Evolutionary conservation across 768 basidiomycete genomes (phyloP), one percentile per base, ranked within the genome.

Genomic region (Dacryopinax primogenitus): DNA sequence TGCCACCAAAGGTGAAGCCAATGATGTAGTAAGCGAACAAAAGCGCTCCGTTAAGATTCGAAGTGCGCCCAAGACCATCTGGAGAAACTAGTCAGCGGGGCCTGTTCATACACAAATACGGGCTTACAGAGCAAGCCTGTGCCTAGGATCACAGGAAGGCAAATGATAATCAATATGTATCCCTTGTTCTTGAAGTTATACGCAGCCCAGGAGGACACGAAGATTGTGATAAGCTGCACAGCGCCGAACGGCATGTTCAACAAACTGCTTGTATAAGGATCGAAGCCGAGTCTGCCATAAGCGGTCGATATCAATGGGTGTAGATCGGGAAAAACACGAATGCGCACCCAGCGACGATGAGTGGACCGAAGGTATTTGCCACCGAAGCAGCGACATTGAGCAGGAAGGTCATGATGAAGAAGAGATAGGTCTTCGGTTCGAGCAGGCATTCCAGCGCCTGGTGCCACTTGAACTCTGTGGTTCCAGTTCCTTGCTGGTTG

Each of bases 1-100:
- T 74, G 36, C 69, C 69, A 23, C 71, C 74, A 67, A 74, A 75
- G n/a, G 74, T 67, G 69, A 74, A 70, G 13, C 72, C 68, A 34
- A 73, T 32, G 35, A 74, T 65, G 68, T 74, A 75, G 70, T 73
- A 75, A 1, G 73, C 74, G 62, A 71, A 47, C 15, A 75, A 69
- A 30, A 74, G 69, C 15, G 68, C 62, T 2, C 68, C 69, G 15
- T 69, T 58, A 23, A 58, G 26, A 21, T 58, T 58, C 51, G 51
- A 26, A 21, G 13, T 58, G 21, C 51, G 51, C 9, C 51, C 51
- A 15, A 58, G 51, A 30, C 51, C 51, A 32, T 58, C 51, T 58
- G 21, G 26, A 11, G 18, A 26, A 3, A 32, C 51, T 7, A 58
- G 6, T 58, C 51, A 58, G 51, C 21, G 9, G 4, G 51, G 15